Conservation (phyloP, 164 flowering plant genomes). For the Litsea cubeba region DNA sequence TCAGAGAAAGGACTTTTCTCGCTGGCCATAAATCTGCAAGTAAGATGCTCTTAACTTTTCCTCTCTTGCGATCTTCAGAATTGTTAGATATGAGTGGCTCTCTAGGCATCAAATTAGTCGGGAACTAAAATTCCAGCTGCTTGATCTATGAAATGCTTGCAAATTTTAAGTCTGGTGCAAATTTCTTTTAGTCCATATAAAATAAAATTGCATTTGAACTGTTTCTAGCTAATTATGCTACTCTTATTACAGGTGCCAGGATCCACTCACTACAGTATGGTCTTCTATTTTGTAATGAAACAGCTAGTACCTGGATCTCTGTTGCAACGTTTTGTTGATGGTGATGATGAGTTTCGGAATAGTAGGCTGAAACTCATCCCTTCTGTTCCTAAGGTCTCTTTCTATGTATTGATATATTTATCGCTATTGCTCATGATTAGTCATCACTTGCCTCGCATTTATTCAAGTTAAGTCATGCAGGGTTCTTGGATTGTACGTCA, state of each 20-base stretch:
- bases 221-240: slow-evolving; percentile 3
- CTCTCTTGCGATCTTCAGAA: not conserved
- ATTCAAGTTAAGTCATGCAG: slow-evolving; percentile 34
- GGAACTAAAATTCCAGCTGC: not conserved
- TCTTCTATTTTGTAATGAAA: slow-evolving; percentile 82
- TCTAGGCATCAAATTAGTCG: not conserved
- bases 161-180: not conserved
- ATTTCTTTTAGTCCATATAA: not conserved
- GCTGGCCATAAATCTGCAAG: slow-evolving; percentile 80
- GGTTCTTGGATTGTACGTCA: slow-evolving; percentile 99
- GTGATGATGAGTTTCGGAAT: slow-evolving; percentile 97
- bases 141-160: not conserved
- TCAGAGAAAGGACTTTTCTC: slow-evolving; percentile 85
- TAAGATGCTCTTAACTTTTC: slow-evolving; percentile 32
- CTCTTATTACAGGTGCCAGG: slow-evolving; percentile 74
- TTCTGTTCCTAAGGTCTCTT: slow-evolving; percentile 88
- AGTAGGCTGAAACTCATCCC: slow-evolving; percentile 97
- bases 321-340: slow-evolving; percentile 93
- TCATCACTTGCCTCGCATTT: not conserved
- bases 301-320: slow-evolving; percentile 79
- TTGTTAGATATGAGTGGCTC: not conserved
- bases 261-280: slow-evolving; percentile 97
- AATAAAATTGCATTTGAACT: not conserved
- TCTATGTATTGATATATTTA: not conserved
- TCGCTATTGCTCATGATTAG: not conserved